phyloP scores from a whole-genome alignment of 1,139 yeast species.

The Suhomyces choctaworum region DNA sequence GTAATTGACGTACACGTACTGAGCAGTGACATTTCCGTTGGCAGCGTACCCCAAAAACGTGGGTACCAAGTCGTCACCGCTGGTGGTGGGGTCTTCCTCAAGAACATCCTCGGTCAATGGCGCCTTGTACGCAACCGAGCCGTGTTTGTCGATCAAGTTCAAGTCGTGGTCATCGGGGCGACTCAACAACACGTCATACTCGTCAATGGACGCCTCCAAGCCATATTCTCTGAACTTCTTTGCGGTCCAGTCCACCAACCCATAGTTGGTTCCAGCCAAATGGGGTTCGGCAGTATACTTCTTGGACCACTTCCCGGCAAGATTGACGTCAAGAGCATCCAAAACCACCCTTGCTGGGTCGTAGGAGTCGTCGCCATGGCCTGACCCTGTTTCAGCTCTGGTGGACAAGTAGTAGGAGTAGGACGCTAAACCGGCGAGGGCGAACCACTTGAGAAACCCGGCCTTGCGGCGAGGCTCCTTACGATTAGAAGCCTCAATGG shows the following conservation, averaged over 20 bases:
- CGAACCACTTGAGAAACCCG: neutral
- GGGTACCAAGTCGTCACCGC: constrained; percentile 44
- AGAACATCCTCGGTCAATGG: constrained; percentile 70
- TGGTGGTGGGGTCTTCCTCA: constrained; percentile 68
- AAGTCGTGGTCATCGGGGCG: constrained; percentile 52
- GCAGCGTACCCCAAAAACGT: constrained; percentile 50
- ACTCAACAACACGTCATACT: constrained; percentile 57
- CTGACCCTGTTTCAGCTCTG: too few species aligned
- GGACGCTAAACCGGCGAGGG: neutral
- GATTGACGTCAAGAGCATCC: constrained; percentile 25
- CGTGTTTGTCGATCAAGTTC: constrained; percentile 32
- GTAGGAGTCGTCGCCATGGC: neutral
- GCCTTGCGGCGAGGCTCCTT: neutral
- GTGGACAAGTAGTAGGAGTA: neutral
- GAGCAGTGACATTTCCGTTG: constrained; percentile 49
- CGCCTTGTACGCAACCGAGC: constrained; percentile 54
- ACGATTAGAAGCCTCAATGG: constrained; percentile 1
- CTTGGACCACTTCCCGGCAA: constrained; percentile 35
- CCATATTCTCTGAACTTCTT: constrained; percentile 45
- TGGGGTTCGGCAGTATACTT: constrained; percentile 37
- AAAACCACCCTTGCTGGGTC: constrained; percentile 16
- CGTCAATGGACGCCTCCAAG: constrained; percentile 52
- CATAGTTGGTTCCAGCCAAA: constrained; percentile 43
- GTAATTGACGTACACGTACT: constrained; percentile 46
- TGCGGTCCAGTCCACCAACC: constrained; percentile 41